Evolutionary conservation across 805 yeast genomes (phyloP).

Genomic region (Hyphopichia homilentoma): DNA sequence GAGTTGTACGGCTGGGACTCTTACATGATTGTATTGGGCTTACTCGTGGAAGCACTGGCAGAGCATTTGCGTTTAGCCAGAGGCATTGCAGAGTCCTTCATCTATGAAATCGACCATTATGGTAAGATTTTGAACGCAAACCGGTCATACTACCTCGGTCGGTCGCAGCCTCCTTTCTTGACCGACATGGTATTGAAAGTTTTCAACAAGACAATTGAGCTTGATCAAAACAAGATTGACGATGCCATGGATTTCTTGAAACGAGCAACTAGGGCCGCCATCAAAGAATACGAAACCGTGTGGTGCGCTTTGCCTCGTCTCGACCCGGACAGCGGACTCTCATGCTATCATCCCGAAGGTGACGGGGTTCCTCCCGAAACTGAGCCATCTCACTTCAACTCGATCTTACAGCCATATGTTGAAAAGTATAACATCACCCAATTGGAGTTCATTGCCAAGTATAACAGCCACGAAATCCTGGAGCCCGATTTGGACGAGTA

Average conservation of each 20-base stretch:
- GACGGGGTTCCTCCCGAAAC: conserved; percentile 96
- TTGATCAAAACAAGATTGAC: conserved; percentile 29
- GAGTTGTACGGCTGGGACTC: conserved; percentile 99
- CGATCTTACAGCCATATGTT: conserved; percentile 65
- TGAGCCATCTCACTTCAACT: conserved; percentile 81
- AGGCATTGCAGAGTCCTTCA: conserved; percentile 90
- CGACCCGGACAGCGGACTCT: conserved; percentile 71
- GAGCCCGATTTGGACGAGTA: conserved; percentile 88
- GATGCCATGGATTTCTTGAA: conserved; percentile 57
- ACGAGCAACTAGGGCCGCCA: conserved; percentile 72
- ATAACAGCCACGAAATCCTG: conserved; percentile 59
- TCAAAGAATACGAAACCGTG: conserved; percentile 76
- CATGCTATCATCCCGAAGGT: conserved; percentile 89
- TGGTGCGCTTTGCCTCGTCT: conserved; percentile 77
- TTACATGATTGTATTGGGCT: conserved; percentile 84
- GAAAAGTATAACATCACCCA: conserved; percentile 54
- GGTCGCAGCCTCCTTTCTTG: conserved; percentile 95
- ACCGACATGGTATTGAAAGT: conserved; percentile 86
- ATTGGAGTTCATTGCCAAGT: conserved; percentile 58
- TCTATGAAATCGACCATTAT: conserved; percentile 84
- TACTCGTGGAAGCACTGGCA: conserved; percentile 52
- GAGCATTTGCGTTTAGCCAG: conserved; percentile 65
- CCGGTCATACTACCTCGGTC: conserved; percentile 81
- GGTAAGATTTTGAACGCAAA: conserved; percentile 94
- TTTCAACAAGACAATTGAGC: conserved; percentile 52